Conservation (phyloP, 495 filamentous ascomycete genomes). For the Xylaria cubensis region DNA sequence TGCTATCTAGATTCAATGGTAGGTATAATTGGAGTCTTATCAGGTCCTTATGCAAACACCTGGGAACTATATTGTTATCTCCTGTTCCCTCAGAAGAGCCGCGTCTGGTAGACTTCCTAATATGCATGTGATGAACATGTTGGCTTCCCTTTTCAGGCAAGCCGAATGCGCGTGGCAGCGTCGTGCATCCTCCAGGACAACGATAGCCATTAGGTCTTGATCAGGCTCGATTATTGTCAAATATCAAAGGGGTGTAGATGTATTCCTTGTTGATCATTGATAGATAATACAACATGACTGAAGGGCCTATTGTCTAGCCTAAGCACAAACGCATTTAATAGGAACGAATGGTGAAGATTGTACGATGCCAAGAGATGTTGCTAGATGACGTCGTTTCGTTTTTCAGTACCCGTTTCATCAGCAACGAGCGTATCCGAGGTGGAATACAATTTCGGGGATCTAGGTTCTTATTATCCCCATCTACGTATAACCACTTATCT, state of each 20-base stretch:
- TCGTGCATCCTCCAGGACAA: neutral
- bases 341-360: neutral
- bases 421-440: neutral
- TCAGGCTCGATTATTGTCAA: neutral
- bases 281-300: neutral
- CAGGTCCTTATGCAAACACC: neutral
- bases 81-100: slow-evolving; percentile 13
- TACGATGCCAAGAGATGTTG: neutral
- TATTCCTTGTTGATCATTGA: neutral
- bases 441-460: neutral
- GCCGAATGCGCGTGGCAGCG: neutral
- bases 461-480: neutral
- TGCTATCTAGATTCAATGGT: neutral
- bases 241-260: neutral
- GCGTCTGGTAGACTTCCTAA: neutral
- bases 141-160: slow-evolving; percentile 11
- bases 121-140: slow-evolving; percentile 5
- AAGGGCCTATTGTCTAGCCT: neutral
- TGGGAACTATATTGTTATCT: slow-evolving; percentile 27
- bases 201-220: neutral
- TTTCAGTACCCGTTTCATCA: neutral
- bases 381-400: neutral
- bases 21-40: neutral
- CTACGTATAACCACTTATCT: neutral
- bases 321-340: neutral